Evolutionary conservation across 2,329 filamentous ascomycete species (phyloP), one percentile per base, ranked within the genome.

Genomic region (Nothophaeocryptopus gaeumannii): DNA sequence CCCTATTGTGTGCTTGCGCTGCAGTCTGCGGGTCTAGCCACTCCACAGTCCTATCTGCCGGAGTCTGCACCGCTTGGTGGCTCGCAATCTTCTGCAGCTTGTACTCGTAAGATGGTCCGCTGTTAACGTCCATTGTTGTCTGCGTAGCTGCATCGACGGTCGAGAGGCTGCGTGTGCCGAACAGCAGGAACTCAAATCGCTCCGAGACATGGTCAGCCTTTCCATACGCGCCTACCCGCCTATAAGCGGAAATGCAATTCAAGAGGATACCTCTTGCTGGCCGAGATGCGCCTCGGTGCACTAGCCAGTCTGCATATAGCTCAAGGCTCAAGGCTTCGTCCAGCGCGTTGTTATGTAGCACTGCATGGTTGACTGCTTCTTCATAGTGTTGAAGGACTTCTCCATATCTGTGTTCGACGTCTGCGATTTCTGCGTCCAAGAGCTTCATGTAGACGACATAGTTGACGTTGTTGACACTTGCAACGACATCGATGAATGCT

Each of bases 271-370:
- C 78, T 45, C 84, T 79, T 20, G 87, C 88, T 32, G 85, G 84
- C 53, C 88, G 74, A 34, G 81, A 77, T 3, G 85, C 83, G 10
- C 79, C 78, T 54, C 79, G 76, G 11, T 86, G 76, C 45, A 88
- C 74, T 54, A 89, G 81, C 63, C 83, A 84, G 8, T 85, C 85
- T 1, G 83, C 86, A 72, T 90, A 85, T 29, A 90, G 73, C 63
- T 88, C 87, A 62, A 86, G 85, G 12, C 82, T 81, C 1, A 89
- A 74, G 0, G 84, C 87, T 65, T 90, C 85, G 53, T 91, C 87
- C 42, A 89, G 79, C 2, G 78, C 63, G 54, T 87, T 85, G 37
- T 77, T 76, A 58, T 88, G 78, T 47, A 86, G 76, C 14, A 86
- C 77, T 10, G 84, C 81, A 61, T 90, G 86, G 59, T 91, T 86